phyloP scores from a whole-genome alignment of 2,329 filamentous ascomycete genomes.

The Xylaria sp. region DNA sequence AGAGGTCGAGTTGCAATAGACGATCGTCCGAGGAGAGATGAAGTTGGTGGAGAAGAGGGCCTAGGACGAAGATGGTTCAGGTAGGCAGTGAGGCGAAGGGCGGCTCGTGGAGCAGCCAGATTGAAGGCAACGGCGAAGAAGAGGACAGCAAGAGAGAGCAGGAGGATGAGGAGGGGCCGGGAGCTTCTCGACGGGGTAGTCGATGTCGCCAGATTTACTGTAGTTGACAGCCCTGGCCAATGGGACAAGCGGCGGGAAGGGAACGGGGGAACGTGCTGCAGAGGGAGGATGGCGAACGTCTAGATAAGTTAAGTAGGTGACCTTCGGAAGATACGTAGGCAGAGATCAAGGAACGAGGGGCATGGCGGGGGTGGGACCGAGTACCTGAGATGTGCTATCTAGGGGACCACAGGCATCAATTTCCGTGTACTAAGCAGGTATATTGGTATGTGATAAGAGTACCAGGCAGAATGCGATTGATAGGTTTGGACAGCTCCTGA shows the following conservation, averaged over 20 bases:
- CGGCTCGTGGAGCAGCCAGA: conserved; percentile 73
- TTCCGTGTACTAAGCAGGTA: not conserved
- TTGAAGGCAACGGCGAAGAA: conserved; percentile 68
- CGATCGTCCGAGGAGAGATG: conserved; percentile 41
- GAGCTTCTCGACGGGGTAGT: conserved; percentile 40
- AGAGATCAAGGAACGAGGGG: conserved; percentile 23
- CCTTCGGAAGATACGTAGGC: not conserved
- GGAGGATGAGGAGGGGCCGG: conserved; percentile 55
- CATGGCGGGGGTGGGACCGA: conserved; percentile 11
- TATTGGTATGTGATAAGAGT: not conserved
- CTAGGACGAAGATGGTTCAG: conserved; percentile 65
- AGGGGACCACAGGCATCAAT: not conserved
- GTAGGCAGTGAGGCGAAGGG: conserved; percentile 68
- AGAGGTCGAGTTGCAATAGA: conserved; percentile 46
- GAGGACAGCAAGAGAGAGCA: conserved; percentile 62
- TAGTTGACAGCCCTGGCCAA: conserved; percentile 36
- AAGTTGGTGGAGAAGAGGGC: conserved; percentile 48
- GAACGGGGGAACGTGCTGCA: conserved; percentile 7
- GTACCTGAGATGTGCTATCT: not conserved
- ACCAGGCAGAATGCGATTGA: not conserved
- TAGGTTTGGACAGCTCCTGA: conserved; percentile 4
- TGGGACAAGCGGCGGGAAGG: conserved; percentile 28
- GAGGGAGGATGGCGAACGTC: not conserved
- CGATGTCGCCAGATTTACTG: conserved; percentile 52
- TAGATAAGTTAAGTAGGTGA: not conserved